These are phyloP conservation scores for Chaetomiaceae sp. DNA, from an alignment of 2,329 filamentous ascomycete genomes.

Conservation along the genomic window DNA sequence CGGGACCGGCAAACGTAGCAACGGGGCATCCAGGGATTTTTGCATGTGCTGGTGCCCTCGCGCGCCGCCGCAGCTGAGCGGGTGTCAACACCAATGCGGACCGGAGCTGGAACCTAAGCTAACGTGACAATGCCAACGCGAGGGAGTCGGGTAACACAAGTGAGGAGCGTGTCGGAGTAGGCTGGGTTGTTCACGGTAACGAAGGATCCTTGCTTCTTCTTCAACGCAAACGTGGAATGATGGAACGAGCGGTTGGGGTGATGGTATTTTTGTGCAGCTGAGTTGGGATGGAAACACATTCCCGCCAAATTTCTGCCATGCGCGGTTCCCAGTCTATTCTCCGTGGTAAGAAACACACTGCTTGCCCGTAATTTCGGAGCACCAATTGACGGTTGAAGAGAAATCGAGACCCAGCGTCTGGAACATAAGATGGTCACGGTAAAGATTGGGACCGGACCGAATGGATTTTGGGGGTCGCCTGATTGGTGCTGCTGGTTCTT, in stretches of 20 bases:
- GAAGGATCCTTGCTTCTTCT: too few relatives aligned
- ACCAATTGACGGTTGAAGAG: not conserved
- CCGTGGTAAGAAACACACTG: too few relatives aligned
- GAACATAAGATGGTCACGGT: too few relatives aligned
- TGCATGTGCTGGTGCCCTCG: not conserved
- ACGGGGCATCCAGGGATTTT: not conserved
- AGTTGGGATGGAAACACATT: not conserved
- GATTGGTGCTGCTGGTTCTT: constrained; percentile 10
- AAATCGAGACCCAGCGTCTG: too few relatives aligned
- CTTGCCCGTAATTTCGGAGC: not conserved
- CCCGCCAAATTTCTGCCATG: not conserved
- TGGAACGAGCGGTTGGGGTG: too few relatives aligned
- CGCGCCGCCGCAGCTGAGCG: constrained; percentile 1
- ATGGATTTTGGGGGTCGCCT: constrained; percentile 3
- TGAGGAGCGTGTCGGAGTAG: too few relatives aligned
- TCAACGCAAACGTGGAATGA: too few relatives aligned
- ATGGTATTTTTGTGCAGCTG: not conserved
- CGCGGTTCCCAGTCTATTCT: too few relatives aligned
- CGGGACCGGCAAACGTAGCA: constrained; percentile 16
- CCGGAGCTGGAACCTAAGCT: too few relatives aligned
- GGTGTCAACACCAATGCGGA: not conserved
- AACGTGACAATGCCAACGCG: not conserved
- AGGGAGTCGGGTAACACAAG: not conserved
- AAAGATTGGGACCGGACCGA: constrained; percentile 16
- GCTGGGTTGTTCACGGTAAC: too few relatives aligned